Percentiles rank a stretch among this genome's conserved stretches.
Evolutionary conservation across 1,139 yeast genomes (phyloP).

Genomic region (Yamadazyma songkhlaensis): DNA sequence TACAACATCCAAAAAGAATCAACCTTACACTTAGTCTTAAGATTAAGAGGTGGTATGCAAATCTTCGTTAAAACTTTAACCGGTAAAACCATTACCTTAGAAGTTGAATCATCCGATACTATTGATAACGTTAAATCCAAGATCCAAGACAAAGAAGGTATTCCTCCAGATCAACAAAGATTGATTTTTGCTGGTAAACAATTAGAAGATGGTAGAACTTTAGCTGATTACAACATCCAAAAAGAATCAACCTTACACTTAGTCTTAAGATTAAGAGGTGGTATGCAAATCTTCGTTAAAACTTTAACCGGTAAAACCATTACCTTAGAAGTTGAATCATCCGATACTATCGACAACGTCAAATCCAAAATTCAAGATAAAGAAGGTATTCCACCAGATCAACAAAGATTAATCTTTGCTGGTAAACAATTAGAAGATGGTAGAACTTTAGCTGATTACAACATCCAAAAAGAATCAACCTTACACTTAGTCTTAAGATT

Average conservation of each 20-base stretch:
- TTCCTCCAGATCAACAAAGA: constrained; percentile 54
- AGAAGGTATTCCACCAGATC: constrained; percentile 54
- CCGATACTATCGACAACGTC: constrained; percentile 69
- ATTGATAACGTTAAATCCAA: constrained; percentile 61
- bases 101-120: constrained; percentile 71
- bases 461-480: constrained; percentile 66
- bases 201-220: constrained; percentile 65
- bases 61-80: constrained; percentile 59
- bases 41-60: constrained; percentile 97
- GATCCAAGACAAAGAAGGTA: constrained; percentile 55
- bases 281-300: constrained; percentile 65
- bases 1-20: constrained; percentile 70
- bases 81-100: constrained; percentile 69
- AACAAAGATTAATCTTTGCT: constrained; percentile 55
- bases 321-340: constrained; percentile 67
- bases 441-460: constrained; percentile 64
- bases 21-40: constrained; percentile 70
- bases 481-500: constrained; percentile 82
- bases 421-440: constrained; percentile 67
- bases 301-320: constrained; percentile 72
- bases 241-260: constrained; percentile 61
- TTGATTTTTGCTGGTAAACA: constrained; percentile 59
- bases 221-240: constrained; percentile 66
- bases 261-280: constrained; percentile 98
- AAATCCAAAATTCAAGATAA: constrained; percentile 53